Base-by-base conservation (phyloP, 306 rosid species). In the Echinosophora koreensis region DNA sequence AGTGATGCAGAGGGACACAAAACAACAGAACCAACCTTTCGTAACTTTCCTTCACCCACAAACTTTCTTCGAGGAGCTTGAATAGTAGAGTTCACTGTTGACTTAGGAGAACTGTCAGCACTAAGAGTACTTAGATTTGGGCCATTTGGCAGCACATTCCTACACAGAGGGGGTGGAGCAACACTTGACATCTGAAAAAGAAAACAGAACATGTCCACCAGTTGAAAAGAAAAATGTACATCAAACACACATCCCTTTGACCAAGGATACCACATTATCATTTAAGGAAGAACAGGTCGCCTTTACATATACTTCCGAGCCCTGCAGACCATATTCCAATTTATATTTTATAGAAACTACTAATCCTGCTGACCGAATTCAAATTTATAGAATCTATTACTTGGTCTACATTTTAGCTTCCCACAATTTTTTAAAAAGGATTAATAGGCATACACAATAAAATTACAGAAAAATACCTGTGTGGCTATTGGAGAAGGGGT, bases 61-160 rank as follows among this genome's bases (percentile, higher is more conserved):
- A 92, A 91, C 88, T 94, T 94, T 80, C 96, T 86, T 85, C 98
- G 85, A 57, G 95, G 94, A 14, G 96, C 93, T 87, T 92, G 98
- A 67, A 90, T 78, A 50, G 87, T 84, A 70, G 97, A 69, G 86
- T 87, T 92, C 39, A 90, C 85, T 47, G 89, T 90, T 77, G 97
- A 92, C 86, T 90, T 94, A 30, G 91, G 85, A 70, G 92, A 87
- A 86, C 88, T 85, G 47, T 94, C 98, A 73, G 83, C 78, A 77
- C 78, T 77, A 81, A 82, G 81, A 14, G 91, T 62, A 79, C 81
- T 84, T 58, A 85, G 78, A 78, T 81, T 90, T 81, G 86, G 93
- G 49, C 92, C 93, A 73, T 92, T 90, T 77, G 85, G 91, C 81
- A 79, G 82, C 39, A 80, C 58, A 78, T 90, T 90, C 91, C 98